Base-by-base conservation (phyloP, 768 basidiomycete genomes). In the Tricholoma sp. region DNA sequence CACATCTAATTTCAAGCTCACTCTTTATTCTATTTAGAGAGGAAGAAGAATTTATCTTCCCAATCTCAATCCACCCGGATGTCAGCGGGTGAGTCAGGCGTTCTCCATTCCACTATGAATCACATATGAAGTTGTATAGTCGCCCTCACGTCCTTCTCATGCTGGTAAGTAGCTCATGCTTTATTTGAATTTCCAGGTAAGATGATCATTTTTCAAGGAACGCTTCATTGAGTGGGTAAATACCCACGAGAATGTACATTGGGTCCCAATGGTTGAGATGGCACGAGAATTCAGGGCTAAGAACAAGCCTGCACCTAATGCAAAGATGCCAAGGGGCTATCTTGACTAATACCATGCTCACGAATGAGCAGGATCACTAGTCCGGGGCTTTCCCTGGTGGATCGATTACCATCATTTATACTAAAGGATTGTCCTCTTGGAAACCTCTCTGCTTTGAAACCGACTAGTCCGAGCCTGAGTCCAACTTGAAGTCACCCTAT, bases 41-140 rank as follows among this genome's bases (percentile, higher is more conserved):
- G 59, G 81, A 85, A 67, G 78, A 81, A 60, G 76, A 81, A 65
- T 85, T 86, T 56, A 77, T 85, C n/a, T 86, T 88, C 52, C 87
- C 87, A 0, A 80, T 90, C 56, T 89, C 88, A 2, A 87, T 91
- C 41, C 89, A 90, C 62, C 88, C 89, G 1, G 88, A 90, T 61
- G 86, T 88, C 20, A 83, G 83, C 64, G 86, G 86, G 79, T 80
- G 68, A 61, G 80, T 65, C 52, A 20, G 17, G 15, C 18, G 37
- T 55, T 53, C 24, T 37, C 13, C 32, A 31, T 5, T 24, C 52
- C 20, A 56, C 55, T 17, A 62, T 28, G 52, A 18, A 34, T 36
- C 18, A 28, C 15, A 34, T n/a, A 33, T 33, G 39, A 36, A 20
- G 50, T 48, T 24, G 11, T 49, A 50, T 54, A 84, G 85, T 8